Base-by-base conservation (phyloP, 148 eudicot genomes). In the Vaccinium myrtillus region DNA sequence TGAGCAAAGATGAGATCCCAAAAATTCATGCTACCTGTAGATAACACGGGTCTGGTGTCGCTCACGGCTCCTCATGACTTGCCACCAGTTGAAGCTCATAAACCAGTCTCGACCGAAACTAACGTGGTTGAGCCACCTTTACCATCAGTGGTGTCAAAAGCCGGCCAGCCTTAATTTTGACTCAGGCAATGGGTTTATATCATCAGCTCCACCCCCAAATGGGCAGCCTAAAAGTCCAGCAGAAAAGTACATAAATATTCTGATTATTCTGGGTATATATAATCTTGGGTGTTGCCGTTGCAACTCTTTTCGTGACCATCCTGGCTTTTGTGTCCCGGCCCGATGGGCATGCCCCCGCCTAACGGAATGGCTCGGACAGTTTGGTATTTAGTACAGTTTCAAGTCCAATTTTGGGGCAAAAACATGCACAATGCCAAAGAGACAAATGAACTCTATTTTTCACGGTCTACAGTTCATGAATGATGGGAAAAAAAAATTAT, bases 31-130 rank as follows among this genome's bases (percentile, higher is more conserved):
- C 30, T 39, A 19, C 92, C 94, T 8, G 93, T 89, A 30, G 85
- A 74, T 49, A 91, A 93, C 8, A 94, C 90, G 19, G 80, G 88
- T 71, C 92, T 95, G 51, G 6, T 89, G 27, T 32, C 71, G 73
- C 53, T 87, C 46, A 79, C 91, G 69, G 39, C 0, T 50, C 84
- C 89, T 1, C 48, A 43, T 14, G 0, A 0, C 0, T 0, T 84
- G 82, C 95, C 98, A 39, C 98, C 98, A 55, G 95, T 96, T 32
- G 85, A 88, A 36, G 91, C 99, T 82, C 99, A 98, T 6, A 82
- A 87, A 61, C 95, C 94, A 1, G 82, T 91, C 70, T 92, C 94
- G 65, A 76, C 86, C 4, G 91, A 86, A 0, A n/a, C 86, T 18
- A 95, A 93, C 46, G 95, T 97, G 73, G 82, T 83, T 10, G 99